phyloP scores from a whole-genome alignment of 306 rosid species.

The Carpinus fangiana region DNA sequence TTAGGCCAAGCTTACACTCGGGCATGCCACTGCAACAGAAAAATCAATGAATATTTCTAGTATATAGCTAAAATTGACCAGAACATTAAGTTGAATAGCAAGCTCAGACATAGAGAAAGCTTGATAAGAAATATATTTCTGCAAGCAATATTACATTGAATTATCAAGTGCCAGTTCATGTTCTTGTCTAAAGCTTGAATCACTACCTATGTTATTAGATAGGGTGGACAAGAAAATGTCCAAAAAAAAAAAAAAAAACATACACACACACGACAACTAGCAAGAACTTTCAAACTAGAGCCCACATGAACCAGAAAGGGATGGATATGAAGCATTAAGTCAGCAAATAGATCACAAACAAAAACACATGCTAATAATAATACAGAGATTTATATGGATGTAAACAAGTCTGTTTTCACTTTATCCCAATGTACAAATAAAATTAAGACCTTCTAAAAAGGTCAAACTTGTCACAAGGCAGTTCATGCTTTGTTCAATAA shows the following conservation, averaged over 20 bases:
- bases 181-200: background rate
- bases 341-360: background rate
- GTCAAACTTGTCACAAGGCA: background rate
- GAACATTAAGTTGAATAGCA: background rate
- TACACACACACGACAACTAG: background rate
- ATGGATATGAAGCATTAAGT: background rate
- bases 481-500: background rate
- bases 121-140: background rate
- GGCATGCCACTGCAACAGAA: constrained; percentile 91
- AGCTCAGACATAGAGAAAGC: background rate
- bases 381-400: too few species aligned
- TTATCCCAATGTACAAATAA: background rate
- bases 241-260: background rate
- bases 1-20: constrained; percentile 95
- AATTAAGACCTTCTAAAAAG: background rate
- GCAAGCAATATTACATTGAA: background rate
- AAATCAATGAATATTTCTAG: constrained; percentile 16
- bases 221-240: background rate
- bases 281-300: background rate
- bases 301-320: background rate
- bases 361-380: background rate
- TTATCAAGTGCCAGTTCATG: background rate
- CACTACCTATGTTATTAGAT: background rate
- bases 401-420: background rate
- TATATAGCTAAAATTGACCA: constrained; percentile 2